Percentiles rank a stretch among this genome's conserved stretches.
Evolutionary conservation across 2,329 filamentous ascomycete genomes (phyloP).

Genomic region (Aureobasidium zeae): DNA sequence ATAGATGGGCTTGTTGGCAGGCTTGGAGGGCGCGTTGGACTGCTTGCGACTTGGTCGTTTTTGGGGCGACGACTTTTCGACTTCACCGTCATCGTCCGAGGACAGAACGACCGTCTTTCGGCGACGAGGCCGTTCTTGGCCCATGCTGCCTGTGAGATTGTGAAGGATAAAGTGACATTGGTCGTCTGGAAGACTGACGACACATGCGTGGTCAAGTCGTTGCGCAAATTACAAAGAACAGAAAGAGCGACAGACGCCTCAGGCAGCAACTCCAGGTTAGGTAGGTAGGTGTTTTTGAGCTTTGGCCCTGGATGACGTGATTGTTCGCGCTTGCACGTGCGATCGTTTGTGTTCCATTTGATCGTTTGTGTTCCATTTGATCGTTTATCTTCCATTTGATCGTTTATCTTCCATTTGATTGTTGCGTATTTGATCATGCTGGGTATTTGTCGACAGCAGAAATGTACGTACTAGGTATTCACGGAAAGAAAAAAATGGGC

Average conservation of each 20-base stretch:
- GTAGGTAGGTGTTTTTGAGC: too few species aligned
- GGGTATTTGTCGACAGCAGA: too few species aligned
- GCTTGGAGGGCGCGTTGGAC: constrained; percentile 26
- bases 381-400: too few species aligned
- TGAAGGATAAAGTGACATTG: not conserved
- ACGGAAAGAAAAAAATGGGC: too few species aligned
- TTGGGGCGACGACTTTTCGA: not conserved
- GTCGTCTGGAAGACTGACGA: not conserved
- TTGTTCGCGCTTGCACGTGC: constrained; percentile 10
- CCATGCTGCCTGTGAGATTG: constrained; percentile 22
- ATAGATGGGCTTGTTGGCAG: constrained; percentile 36
- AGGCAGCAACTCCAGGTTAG: not conserved
- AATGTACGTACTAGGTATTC: too few species aligned
- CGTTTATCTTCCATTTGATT: too few species aligned
- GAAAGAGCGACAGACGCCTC: not conserved
- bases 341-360: too few species aligned
- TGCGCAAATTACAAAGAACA: not conserved
- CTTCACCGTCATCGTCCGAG: constrained; percentile 22
- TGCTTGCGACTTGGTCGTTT: constrained; percentile 8
- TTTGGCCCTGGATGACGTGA: constrained; percentile 8
- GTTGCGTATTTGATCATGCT: too few species aligned
- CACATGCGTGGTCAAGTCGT: constrained; percentile 2
- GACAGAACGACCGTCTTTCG: constrained; percentile 22
- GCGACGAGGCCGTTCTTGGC: constrained; percentile 23
- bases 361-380: too few species aligned